Conservation (phyloP, 768 basidiomycete genomes). For the Psilocybe tampanensis region DNA sequence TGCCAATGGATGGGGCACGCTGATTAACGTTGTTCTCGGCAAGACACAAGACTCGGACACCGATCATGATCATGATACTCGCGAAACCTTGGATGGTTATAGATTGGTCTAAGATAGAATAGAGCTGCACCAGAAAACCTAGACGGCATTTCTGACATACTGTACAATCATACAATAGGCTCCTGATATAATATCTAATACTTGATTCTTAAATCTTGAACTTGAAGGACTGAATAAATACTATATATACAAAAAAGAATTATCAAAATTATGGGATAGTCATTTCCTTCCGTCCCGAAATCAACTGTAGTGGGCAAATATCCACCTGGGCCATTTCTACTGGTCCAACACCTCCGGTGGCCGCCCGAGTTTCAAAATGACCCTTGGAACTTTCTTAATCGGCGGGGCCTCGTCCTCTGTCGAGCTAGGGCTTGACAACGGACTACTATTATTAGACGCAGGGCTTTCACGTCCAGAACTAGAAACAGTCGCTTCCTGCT, state of each 20-base stretch:
- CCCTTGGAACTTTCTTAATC: slow-evolving; percentile 52
- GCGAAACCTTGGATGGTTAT: not conserved
- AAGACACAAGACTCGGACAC: not conserved
- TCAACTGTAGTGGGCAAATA: no score
- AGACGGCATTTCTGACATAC: no score
- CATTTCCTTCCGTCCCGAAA: not conserved
- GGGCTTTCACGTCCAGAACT: slow-evolving; percentile 5
- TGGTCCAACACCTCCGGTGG: slow-evolving; percentile 30
- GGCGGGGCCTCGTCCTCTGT: slow-evolving; percentile 16
- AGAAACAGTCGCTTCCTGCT: slow-evolving; percentile 1
- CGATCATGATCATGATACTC: not conserved
- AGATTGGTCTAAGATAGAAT: not conserved
- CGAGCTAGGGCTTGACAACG: slow-evolving; percentile 16
- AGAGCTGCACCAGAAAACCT: no score
- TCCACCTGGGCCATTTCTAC: not conserved
- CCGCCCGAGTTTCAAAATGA: slow-evolving; percentile 55
- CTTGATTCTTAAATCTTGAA: no score
- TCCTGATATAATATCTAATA: no score
- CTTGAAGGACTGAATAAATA: no score
- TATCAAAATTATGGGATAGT: no score
- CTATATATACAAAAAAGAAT: no score
- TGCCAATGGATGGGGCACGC: not conserved
- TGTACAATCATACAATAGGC: no score
- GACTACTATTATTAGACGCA: slow-evolving; percentile 14
- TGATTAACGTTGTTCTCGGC: not conserved